These are phyloP conservation scores for Alternaria viburni DNA, from an alignment of 2,329 filamentous ascomycete species.

Conservation along the genomic window DNA sequence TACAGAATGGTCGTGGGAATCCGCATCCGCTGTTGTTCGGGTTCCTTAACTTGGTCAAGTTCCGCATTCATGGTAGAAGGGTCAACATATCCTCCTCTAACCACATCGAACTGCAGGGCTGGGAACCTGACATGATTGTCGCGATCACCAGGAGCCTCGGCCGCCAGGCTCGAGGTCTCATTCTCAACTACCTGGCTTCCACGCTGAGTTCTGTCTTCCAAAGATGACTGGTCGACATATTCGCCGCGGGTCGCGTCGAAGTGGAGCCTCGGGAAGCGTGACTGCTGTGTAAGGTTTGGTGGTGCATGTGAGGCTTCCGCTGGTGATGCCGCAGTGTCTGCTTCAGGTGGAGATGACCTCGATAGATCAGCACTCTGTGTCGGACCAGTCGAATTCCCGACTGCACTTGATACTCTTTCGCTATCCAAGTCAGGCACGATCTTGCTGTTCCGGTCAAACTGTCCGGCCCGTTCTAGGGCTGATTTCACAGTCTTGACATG, in stretches of 20 bases:
- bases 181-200: not conserved
- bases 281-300: not conserved
- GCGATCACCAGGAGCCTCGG: not conserved
- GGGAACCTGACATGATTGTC: not conserved
- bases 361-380: not conserved
- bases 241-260: not conserved
- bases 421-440: constrained; percentile 27
- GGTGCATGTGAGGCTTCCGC: not conserved
- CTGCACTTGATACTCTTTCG: fast-evolving
- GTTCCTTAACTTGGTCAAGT: not conserved
- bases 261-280: not conserved
- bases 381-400: fast-evolving
- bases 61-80: not conserved
- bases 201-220: not conserved
- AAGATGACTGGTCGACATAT: not conserved
- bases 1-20: constrained; percentile 25
- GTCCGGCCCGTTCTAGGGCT: constrained; percentile 38
- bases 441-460: constrained; percentile 37
- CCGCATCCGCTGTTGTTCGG: constrained; percentile 19
- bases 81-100: not conserved
- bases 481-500: constrained; percentile 50
- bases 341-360: no score
- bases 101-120: constrained; percentile 1
- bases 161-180: no score
- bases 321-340: not conserved